These are phyloP conservation scores for Glomus cerebriforme DNA, from an alignment of 192 early-diverging fungal genomes.

Conservation along the genomic window DNA sequence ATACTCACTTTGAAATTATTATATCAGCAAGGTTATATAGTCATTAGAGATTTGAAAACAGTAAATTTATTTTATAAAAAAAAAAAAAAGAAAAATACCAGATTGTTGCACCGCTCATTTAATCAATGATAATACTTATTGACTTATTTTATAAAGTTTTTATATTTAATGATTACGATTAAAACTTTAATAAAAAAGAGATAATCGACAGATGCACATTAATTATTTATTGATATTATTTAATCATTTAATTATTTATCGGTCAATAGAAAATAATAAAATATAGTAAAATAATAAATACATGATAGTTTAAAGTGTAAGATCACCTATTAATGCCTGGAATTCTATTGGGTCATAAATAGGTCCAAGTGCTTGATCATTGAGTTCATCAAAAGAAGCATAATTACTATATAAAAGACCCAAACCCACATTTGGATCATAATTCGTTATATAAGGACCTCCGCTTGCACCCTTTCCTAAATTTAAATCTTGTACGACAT, in stretches of 20 bases:
- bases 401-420: neutral
- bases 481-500: neutral
- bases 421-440: neutral
- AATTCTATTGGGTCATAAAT: conserved; percentile 13
- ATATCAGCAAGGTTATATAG: too few species aligned
- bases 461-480: neutral
- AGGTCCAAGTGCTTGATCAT: neutral
- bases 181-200: too few species aligned
- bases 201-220: neutral
- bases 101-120: too few species aligned
- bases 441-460: neutral
- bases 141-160: too few species aligned
- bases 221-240: neutral
- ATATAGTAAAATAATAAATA: conserved; percentile 18
- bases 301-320: conserved; percentile 3
- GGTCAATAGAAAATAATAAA: neutral
- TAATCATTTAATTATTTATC: too few species aligned
- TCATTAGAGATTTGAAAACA: too few species aligned
- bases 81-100: too few species aligned
- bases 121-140: too few species aligned
- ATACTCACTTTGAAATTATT: too few species aligned
- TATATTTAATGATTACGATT: too few species aligned
- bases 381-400: neutral
- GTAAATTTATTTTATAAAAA: too few species aligned
- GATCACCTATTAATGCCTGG: neutral